Base-by-base conservation (phyloP, 2,329 filamentous ascomycete species). In the Xylariaceae sp. region DNA sequence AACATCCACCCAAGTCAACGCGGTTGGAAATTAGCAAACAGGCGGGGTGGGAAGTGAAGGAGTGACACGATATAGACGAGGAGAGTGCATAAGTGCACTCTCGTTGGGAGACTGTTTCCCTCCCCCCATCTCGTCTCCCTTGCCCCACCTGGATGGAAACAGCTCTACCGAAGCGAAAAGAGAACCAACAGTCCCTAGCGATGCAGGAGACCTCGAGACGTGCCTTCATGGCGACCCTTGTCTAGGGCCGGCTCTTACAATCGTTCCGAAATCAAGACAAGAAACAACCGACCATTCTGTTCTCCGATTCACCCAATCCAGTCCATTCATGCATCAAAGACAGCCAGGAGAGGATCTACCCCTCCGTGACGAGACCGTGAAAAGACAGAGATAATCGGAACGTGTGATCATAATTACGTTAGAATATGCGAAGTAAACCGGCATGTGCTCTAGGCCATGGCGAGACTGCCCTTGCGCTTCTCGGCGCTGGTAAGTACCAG, bases 401-500 rank as follows among this genome's bases (percentile, higher is more conserved):
- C 57, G 50, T 59, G 51, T 48, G 49, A 55, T 59, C 57, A 42
- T 60, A 43, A 59, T 48, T 52, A 43, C 49, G 55, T 57, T 47
- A 37, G 41, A 47, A 50, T 37, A 43, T 45, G 33, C 38, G 46
- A 48, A 44, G 36, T 44, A 9, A 37, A 16, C 37, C 18, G 35
- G 30, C 37, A 35, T 36, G 34, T 32, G 29, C 36, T 45, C 53
- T 50, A 62, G 32, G 56, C 55, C n/a, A 48, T 51, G 13, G 43
- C 35, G 29, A 53, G 50, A 51, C 64, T 59, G 66, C 78, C 85
- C 76, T 89, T 94, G 65, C 89, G 86, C 79, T 95, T 95, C 73
- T 95, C 89, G 48, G 83, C 85, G 63, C 83, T 90, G 52, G 87
- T 90, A 52, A 96, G 77, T 52, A 96, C 85, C 60, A 95, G 80